These are phyloP conservation scores for Aspergillus amoenus DNA, from an alignment of 2,329 filamentous ascomycete genomes.

Conservation along the genomic window DNA sequence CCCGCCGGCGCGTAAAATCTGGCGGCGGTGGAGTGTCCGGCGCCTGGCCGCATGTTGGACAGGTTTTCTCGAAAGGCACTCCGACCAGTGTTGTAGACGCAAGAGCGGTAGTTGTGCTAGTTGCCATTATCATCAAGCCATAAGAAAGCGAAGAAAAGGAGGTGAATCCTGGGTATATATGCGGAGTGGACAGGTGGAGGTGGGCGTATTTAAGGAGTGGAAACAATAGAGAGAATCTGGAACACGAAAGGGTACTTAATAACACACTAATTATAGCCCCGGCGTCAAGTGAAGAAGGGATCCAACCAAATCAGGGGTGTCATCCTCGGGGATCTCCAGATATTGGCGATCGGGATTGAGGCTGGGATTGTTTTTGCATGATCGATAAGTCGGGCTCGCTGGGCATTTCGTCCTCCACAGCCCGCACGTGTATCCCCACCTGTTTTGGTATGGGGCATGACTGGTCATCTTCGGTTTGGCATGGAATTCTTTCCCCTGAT, in stretches of 20 bases:
- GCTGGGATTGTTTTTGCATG: not conserved
- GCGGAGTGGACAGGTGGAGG: not conserved
- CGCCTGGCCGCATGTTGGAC: constrained; percentile 41
- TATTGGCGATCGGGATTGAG: not conserved
- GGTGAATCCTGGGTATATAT: not conserved
- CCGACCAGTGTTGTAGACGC: constrained; percentile 34
- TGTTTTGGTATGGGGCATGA: not conserved
- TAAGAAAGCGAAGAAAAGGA: not conserved
- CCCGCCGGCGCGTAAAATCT: constrained; percentile 39
- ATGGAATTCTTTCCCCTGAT: not conserved
- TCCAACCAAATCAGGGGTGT: not conserved
- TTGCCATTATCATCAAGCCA: constrained; percentile 24
- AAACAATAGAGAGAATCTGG: not conserved
- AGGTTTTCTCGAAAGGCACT: constrained; percentile 28
- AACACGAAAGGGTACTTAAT: not conserved
- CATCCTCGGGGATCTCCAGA: not conserved
- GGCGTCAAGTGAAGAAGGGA: not conserved
- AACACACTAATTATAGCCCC: not conserved
- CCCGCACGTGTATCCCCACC: not conserved
- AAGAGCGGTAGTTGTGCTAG: constrained; percentile 23
- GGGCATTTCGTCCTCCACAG: not conserved
- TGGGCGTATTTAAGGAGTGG: not conserved
- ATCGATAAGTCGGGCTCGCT: not conserved
- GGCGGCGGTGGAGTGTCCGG: constrained; percentile 22
- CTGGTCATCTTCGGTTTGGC: not conserved